Base-by-base conservation (phyloP, 208 protist genomes). In the Trypanosoma vivax region DNA sequence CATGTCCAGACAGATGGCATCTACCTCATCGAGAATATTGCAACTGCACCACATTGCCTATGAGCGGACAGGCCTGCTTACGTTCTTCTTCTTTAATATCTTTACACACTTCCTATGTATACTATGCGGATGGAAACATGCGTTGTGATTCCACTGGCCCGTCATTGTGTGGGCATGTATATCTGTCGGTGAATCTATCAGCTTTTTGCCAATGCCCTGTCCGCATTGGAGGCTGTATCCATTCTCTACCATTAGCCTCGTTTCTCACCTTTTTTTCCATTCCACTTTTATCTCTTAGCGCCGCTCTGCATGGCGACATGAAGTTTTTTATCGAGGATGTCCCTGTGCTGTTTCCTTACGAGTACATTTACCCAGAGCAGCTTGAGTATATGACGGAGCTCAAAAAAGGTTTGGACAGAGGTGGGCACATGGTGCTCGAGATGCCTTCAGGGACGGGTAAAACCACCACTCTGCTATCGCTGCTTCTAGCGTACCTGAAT, bases 381-480 rank as follows among this genome's bases (percentile, higher is more conserved):
- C 96, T 98, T 47, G 83, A 92, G 34, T 99, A 99, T 82, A 99
- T 99, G 86, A 81, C 88, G 5, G 82, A 98, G 54, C 76, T 99
- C 28, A 99, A 99, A 55, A 85, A 77, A 14, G 70, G 90, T 5
- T 79, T 99, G 9, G 96, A 98, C 61, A 50, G 62, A 2, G 71
- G 95, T 35, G 97, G 97, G 5, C 97, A 98, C 46, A 88, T 96
- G 65, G 74, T 99, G 70, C 74, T 99, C 35, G 97, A 99, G 68
- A 99, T 99, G 98, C 97, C 98, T 11, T 98, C 93, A 14, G 98
- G 98, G 37, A 99, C 98, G 0, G 98, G 98, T 23, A 99, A 99
- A 70, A 99, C 98, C 0, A 96, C 99, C 31, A 97, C 97, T n/a
- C 63, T 99, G 31, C 77, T 99, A 5, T 96, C 96, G 1, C 88